These are phyloP conservation scores for Microglena sp. DNA, from an alignment of 139 green algal species.

Conservation along the genomic window DNA sequence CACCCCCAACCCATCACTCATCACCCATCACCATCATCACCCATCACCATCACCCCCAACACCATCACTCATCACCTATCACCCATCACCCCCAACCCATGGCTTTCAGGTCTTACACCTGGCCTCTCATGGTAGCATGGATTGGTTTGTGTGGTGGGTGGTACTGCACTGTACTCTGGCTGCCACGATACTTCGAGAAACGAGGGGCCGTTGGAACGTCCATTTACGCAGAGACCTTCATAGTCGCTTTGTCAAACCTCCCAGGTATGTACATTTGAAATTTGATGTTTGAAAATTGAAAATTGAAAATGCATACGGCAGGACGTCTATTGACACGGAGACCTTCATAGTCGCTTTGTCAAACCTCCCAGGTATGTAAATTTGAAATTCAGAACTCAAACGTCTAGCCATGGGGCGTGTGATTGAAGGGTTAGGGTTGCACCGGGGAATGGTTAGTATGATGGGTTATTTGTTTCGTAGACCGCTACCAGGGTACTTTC, in stretches of 20 bases:
- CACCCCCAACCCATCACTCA: no score
- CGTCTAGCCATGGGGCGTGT: no score
- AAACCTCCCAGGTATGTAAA: slow-evolving; percentile 36
- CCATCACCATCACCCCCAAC: no score
- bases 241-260: slow-evolving; percentile 36
- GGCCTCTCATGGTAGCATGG: slow-evolving; percentile 29
- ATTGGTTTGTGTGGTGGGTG: slow-evolving; percentile 25
- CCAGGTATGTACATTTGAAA: slow-evolving; percentile 20
- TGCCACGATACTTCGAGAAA: slow-evolving; percentile 22
- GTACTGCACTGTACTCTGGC: slow-evolving; percentile 35
- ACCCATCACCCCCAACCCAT: not conserved
- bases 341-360: slow-evolving; percentile 34
- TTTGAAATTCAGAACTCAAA: no score
- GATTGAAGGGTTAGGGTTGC: no score
- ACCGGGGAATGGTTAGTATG: no score
- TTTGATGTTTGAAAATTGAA: not conserved
- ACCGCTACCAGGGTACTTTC: no score
- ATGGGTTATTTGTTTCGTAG: no score
- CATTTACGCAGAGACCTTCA: slow-evolving; percentile 42
- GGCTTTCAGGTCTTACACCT: slow-evolving; percentile 7
- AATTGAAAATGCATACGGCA: no score
- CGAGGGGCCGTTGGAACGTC: slow-evolving; percentile 12
- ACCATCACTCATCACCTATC: no score
- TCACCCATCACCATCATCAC: no score
- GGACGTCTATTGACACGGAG: slow-evolving; percentile 27